A percentile compares a stretch with the other conserved stretches of the same genome.
phyloP scores from a whole-genome alignment of 805 yeast species.

The Yarrowia divulgata region DNA sequence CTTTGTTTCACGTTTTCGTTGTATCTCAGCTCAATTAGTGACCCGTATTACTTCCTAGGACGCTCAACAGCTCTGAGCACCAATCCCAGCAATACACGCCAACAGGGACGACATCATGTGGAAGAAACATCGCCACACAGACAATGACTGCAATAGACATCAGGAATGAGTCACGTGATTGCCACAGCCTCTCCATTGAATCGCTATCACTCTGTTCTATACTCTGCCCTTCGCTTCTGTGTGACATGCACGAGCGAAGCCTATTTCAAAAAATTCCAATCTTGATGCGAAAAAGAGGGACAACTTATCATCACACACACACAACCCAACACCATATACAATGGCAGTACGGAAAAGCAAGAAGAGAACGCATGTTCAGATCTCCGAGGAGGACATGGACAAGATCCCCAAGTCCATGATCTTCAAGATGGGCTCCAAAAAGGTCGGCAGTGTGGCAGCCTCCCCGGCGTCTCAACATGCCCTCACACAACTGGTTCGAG shows the following conservation, averaged over 20 bases:
- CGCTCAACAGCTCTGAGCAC: no score
- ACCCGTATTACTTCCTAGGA: no score
- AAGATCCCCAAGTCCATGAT: slow-evolving; percentile 95
- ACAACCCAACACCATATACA: slow-evolving; percentile 22
- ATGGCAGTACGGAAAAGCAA: slow-evolving; percentile 57
- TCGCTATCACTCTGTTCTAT: no score
- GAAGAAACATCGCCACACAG: no score
- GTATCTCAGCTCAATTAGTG: no score
- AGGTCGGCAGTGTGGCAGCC: slow-evolving; percentile 48
- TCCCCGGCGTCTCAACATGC: slow-evolving; percentile 67
- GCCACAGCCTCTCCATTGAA: no score
- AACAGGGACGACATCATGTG: no score
- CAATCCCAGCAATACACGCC: no score
- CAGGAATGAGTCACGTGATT: no score
- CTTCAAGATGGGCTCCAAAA: slow-evolving; percentile 77
- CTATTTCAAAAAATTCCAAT: slow-evolving; percentile 55
- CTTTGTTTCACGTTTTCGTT: no score
- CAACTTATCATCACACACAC: neutral
- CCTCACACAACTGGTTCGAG: slow-evolving; percentile 81
- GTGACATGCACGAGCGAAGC: neutral
- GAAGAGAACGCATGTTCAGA: slow-evolving; percentile 83
- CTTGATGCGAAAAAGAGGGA: slow-evolving; percentile 51
- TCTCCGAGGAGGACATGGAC: slow-evolving; percentile 68
- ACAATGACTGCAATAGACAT: no score
- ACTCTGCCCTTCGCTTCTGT: no score